These are phyloP conservation scores for Capsicum baccatum DNA, from an alignment of 257 asterid genomes.

Conservation along the genomic window DNA sequence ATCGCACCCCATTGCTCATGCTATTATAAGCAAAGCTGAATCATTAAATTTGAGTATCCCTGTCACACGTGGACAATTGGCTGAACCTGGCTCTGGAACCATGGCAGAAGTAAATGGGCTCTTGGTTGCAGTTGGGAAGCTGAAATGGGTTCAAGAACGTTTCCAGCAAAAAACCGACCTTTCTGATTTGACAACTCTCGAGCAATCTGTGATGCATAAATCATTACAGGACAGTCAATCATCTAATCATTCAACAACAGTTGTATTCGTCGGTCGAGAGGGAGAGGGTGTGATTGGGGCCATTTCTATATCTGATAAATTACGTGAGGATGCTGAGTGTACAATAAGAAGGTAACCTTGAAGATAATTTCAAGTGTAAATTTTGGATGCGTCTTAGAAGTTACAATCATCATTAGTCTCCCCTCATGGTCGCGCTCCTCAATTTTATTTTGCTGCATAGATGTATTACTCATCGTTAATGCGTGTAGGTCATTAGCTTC, in stretches of 20 bases:
- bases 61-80: constrained; percentile 73
- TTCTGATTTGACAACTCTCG: constrained; percentile 62
- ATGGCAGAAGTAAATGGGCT: constrained; percentile 95
- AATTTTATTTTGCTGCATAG: background rate
- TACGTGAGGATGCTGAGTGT: constrained; percentile 77
- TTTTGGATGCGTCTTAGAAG: constrained; percentile 11
- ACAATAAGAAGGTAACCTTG: constrained; percentile 66
- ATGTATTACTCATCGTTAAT: background rate
- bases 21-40: constrained; percentile 79
- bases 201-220: constrained; percentile 65
- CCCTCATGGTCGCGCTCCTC: constrained; percentile 16
- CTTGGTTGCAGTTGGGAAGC: constrained; percentile 89
- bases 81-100: constrained; percentile 95
- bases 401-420: constrained; percentile 18
- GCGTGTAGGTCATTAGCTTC: constrained; percentile 2
- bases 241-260: constrained; percentile 76
- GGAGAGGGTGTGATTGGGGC: constrained; percentile 95
- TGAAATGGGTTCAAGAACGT: constrained; percentile 86
- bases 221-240: constrained; percentile 58
- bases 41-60: constrained; percentile 70
- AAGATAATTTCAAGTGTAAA: constrained; percentile 7
- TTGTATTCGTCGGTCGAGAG: constrained; percentile 90
- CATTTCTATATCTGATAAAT: constrained; percentile 81
- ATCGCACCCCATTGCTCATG: constrained; percentile 94
- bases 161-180: constrained; percentile 64